phyloP scores from a whole-genome alignment of 768 basidiomycete genomes.

The Pleurotus djamor region DNA sequence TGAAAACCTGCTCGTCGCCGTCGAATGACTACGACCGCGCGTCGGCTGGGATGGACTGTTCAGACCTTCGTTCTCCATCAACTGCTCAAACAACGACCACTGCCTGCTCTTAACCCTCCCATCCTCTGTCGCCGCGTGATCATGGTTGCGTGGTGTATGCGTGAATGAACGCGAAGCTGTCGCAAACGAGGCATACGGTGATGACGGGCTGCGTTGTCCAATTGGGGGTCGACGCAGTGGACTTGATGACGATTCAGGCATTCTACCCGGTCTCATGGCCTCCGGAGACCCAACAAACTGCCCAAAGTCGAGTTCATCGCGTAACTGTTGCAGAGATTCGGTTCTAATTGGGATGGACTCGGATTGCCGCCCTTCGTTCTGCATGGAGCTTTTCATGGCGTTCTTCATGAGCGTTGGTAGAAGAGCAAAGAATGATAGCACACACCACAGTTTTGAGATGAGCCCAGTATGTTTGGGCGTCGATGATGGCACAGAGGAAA shows the following conservation, averaged over 20 bases:
- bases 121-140: slow-evolving; percentile 12
- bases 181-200: slow-evolving; percentile 11
- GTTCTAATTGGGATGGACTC: neutral
- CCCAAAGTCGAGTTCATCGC: neutral
- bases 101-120: slow-evolving; percentile 18
- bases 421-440: too few species aligned
- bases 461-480: too few species aligned
- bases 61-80: slow-evolving; percentile 67
- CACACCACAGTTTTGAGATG: too few species aligned
- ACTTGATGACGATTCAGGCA: neutral
- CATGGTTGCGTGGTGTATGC: slow-evolving; percentile 10
- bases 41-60: slow-evolving; percentile 18
- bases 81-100: slow-evolving; percentile 70
- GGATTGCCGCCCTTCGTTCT: neutral
- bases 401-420: too few species aligned
- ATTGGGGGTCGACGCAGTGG: slow-evolving; percentile 11
- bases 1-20: neutral
- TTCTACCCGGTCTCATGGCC: slow-evolving; percentile 5
- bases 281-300: slow-evolving; percentile 24
- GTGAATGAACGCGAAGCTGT: slow-evolving; percentile 1
- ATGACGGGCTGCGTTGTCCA: slow-evolving; percentile 18
- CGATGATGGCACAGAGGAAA: too few species aligned
- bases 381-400: too few species aligned
- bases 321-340: neutral
- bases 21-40: slow-evolving; percentile 10